Base-by-base conservation (phyloP, 768 basidiomycete species). In the Boletus pseudo-olivaceus region DNA sequence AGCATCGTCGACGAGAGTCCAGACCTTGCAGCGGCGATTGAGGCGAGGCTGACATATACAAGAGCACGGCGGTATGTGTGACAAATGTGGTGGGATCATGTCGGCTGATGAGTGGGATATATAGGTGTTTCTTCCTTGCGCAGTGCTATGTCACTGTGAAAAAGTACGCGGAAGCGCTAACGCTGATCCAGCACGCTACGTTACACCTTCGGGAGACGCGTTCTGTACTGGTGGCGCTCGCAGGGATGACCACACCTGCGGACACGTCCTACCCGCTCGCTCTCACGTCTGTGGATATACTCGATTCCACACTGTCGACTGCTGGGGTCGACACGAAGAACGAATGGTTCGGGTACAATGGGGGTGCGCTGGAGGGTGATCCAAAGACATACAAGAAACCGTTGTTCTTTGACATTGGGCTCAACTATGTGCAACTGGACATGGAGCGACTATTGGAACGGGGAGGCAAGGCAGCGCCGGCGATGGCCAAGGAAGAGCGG, bases 391-490 rank as follows among this genome's bases (percentile, higher is more conserved):
- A 85, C 64, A 85, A 87, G 74, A 96, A 96, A 66, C 91, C 92
- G 15, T 64, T 93, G 38, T 97, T 98, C 76, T 97, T 95, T 72
- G 91, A 97, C 67, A 88, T 93, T 56, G 94, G 93, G 17, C 83
- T 94, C 63, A 97, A 96, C 71, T 97, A 96, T 65, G 85, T 92
- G 51, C 83, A 89, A 58, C 71, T 93, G 55, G 90, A 94, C 63
- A 87, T 94, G 84, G 88, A 90, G 42, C 74, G 81, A 47, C 70
- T 97, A 54, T 73, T 83, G 62, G 80, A 78, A 54, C 76, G 87
- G 17, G 89, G 87, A 4, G 93, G 93, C 2, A 85, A 84, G 72
- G 67, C 68, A 12, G 51, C 72, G 2, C 59, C 61, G 8, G 53
- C 67, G 10, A 47, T 40, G 20, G 30, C 10, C 5, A 64, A 11